phyloP scores from a whole-genome alignment of 129 eudicot species.

The Artemisia tridentata region DNA sequence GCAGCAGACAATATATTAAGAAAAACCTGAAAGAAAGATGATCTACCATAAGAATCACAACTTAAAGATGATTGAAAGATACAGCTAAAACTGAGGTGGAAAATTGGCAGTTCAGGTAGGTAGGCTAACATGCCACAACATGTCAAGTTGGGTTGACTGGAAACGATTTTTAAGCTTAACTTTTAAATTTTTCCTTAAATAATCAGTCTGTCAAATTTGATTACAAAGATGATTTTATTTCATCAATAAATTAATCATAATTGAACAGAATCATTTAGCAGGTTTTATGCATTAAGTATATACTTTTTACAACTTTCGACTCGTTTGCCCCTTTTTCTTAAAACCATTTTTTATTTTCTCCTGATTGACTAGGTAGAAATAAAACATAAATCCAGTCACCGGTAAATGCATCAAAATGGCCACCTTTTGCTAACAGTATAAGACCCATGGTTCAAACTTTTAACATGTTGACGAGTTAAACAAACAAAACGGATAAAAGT shows the following conservation, averaged over 20 bases:
- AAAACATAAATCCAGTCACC: not conserved
- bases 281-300: not conserved
- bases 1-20: conserved; percentile 90
- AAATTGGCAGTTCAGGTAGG: not conserved
- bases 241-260: not conserved
- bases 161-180: too few species aligned
- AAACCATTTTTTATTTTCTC: not conserved
- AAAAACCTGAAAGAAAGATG: conserved; percentile 50
- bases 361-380: not conserved
- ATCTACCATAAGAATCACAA: conserved; percentile 1
- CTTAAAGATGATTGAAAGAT: not conserved
- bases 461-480: conserved; percentile 1
- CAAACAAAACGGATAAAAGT: conserved; percentile 1
- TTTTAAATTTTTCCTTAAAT: not conserved
- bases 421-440: not conserved
- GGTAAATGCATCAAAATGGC: not conserved
- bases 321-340: not conserved
- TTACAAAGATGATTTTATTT: not conserved
- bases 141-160: too few species aligned
- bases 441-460: not conserved
- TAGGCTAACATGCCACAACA: not conserved
- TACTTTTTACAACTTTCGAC: not conserved
- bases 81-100: not conserved
- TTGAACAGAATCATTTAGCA: not conserved
- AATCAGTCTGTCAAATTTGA: not conserved